phyloP scores from a whole-genome alignment of 106 monocot species.

The Platanthera zijinensis region DNA sequence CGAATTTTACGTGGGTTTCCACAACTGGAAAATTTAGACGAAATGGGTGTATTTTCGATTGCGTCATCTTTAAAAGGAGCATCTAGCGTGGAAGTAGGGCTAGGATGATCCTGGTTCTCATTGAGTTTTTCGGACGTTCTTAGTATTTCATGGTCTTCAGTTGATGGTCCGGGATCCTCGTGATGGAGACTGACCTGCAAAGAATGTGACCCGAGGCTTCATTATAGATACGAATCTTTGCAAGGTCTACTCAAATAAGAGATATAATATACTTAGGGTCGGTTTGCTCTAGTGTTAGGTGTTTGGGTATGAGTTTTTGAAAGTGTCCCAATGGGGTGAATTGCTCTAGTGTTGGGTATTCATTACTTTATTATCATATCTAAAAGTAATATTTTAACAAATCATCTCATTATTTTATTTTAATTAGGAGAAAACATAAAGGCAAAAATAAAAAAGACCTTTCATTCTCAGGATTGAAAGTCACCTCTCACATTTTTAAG shows the following conservation, averaged over 20 bases:
- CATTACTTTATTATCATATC: no score
- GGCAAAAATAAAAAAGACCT: no score
- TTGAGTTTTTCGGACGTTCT: slow-evolving; percentile 5
- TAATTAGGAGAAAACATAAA: no score
- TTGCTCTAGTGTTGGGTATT: no score
- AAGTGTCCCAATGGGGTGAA: no score
- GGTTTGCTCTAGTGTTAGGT: no score
- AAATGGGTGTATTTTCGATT: slow-evolving; percentile 1
- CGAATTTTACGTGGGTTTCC: slow-evolving; percentile 28
- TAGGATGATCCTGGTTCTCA: slow-evolving; percentile 23
- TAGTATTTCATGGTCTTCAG: not conserved
- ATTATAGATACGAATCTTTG: not conserved
- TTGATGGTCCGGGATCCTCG: slow-evolving; percentile 18
- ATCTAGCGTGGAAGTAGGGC: slow-evolving; percentile 31
- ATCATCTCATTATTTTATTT: no score
- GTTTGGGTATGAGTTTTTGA: no score
- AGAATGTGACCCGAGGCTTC: not conserved
- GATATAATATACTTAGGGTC: not conserved
- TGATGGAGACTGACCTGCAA: slow-evolving; percentile 33
- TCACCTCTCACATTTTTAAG: no score
- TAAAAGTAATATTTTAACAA: no score
- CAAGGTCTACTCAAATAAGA: not conserved
- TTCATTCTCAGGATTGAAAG: no score
- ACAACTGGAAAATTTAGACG: slow-evolving; percentile 10
- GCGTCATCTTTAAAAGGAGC: slow-evolving; percentile 21